These are phyloP conservation scores for Gloeopeniophorella convolvens DNA, from an alignment of 768 basidiomycete genomes.

Conservation along the genomic window DNA sequence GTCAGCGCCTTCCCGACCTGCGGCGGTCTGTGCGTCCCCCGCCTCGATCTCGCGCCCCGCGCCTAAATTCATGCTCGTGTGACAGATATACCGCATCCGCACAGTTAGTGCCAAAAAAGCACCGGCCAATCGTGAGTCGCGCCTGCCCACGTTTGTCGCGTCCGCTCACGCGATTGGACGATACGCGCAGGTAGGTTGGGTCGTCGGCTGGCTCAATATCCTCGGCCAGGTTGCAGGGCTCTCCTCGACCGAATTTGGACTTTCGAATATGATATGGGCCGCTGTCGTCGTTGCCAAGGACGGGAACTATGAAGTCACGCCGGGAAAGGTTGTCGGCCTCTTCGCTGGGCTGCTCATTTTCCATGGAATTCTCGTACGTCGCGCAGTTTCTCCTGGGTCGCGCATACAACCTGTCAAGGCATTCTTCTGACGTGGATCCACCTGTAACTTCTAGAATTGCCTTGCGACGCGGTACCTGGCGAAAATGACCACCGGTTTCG, in stretches of 20 bases:
- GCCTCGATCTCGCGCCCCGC: not conserved
- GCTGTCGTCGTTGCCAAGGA: conserved; percentile 61
- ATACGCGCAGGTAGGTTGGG: conserved; percentile 64
- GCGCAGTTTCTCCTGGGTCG: not conserved
- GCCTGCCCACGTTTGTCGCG: not conserved
- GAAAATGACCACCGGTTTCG: conserved; percentile 64
- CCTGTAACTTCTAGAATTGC: conserved; percentile 42
- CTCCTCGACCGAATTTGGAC: conserved; percentile 80
- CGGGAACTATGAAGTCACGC: conserved; percentile 53
- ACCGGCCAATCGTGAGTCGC: conserved; percentile 52
- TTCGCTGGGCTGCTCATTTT: conserved; percentile 70
- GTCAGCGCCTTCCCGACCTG: conserved; percentile 73
- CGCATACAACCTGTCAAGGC: not conserved
- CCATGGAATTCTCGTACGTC: conserved; percentile 61
- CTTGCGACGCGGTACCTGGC: conserved; percentile 72
- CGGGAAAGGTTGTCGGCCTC: conserved; percentile 71
- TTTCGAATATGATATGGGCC: conserved; percentile 74
- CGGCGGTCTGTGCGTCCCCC: conserved; percentile 51
- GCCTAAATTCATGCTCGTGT: not conserved
- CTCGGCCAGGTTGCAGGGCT: conserved; percentile 81
- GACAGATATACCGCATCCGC: conserved; percentile 76
- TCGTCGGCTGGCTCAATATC: conserved; percentile 81
- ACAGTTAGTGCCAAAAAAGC: conserved; percentile 55
- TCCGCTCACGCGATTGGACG: not conserved
- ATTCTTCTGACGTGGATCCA: not conserved